Conservation (phyloP, 257 asterid genomes). For the Lavandula angustifolia region DNA sequence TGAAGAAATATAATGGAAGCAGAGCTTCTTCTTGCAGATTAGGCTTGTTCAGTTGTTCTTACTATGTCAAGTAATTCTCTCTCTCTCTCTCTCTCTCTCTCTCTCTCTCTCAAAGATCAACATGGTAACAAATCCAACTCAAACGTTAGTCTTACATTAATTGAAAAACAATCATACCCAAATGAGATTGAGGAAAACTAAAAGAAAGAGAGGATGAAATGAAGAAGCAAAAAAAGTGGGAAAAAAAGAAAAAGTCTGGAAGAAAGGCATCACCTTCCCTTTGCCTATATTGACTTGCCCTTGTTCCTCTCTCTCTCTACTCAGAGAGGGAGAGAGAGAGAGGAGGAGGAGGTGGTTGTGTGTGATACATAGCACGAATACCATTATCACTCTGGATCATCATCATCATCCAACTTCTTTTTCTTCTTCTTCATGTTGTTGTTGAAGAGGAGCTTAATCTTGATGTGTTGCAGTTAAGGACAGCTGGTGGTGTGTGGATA, state of each 20-base stretch:
- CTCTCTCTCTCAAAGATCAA: not conserved
- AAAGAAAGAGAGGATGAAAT: not conserved
- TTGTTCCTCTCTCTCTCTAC: conserved; percentile 10
- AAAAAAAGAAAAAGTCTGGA: conserved; percentile 34
- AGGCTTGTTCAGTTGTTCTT: conserved; percentile 4
- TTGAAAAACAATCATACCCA: not conserved
- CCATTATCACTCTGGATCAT: not conserved
- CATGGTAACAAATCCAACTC: not conserved
- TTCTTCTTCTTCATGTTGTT: conserved; percentile 27
- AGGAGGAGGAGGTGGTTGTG: not conserved
- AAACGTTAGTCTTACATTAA: not conserved
- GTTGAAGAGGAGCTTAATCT: not conserved
- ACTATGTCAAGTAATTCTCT: no score
- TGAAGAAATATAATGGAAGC: conserved; percentile 36
- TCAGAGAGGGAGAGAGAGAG: not conserved
- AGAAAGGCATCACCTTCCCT: conserved; percentile 57
- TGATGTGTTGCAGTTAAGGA: not conserved
- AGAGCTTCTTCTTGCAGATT: conserved; percentile 25
- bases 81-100: no score
- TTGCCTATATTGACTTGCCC: conserved; percentile 51
- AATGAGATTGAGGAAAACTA: not conserved
- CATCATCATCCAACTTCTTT: not conserved
- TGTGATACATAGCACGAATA: not conserved
- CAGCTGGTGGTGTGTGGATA: not conserved
- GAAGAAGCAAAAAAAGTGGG: not conserved